A percentile compares a stretch with the other conserved stretches of the same genome.
Conservation (phyloP, 495 filamentous ascomycete species). For the Gamarada debralockiae region DNA sequence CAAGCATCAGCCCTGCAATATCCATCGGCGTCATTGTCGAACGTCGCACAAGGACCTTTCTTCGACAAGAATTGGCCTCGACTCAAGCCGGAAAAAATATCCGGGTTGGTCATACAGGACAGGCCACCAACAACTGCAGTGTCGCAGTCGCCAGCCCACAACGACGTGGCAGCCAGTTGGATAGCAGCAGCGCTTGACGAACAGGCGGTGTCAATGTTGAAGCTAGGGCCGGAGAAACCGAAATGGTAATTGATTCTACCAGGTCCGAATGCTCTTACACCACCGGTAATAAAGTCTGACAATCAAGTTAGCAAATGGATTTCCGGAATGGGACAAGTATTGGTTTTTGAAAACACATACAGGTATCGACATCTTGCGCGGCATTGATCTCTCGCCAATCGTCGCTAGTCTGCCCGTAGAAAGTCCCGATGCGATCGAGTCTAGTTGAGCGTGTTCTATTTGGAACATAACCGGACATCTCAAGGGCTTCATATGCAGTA, state of each 20-base stretch:
- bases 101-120: slow-evolving; percentile 75
- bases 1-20: slow-evolving; percentile 75
- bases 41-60: slow-evolving; percentile 37
- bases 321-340: too few species aligned
- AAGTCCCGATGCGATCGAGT: slow-evolving; percentile 81
- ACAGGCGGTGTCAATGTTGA: slow-evolving; percentile 51
- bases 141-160: slow-evolving; percentile 39
- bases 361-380: slow-evolving; percentile 86
- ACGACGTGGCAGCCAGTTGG: slow-evolving; percentile 43
- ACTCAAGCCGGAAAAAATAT: slow-evolving; percentile 80
- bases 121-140: slow-evolving; percentile 65
- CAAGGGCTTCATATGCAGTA: slow-evolving; percentile 53
- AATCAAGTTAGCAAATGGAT: slow-evolving; percentile 61
- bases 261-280: slow-evolving; percentile 80
- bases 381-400: slow-evolving; percentile 92
- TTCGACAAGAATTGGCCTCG: slow-evolving; percentile 45
- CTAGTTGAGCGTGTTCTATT: slow-evolving; percentile 82
- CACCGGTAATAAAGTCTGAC: slow-evolving; percentile 77
- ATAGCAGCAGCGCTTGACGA: slow-evolving; percentile 47
- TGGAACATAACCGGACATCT: slow-evolving; percentile 80
- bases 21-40: slow-evolving; percentile 56
- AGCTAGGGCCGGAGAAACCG: slow-evolving; percentile 42
- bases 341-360: too few species aligned
- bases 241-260: slow-evolving; percentile 47
- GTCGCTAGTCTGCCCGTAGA: slow-evolving; percentile 90